Evolutionary conservation across 2,329 filamentous ascomycete genomes (phyloP).

Genomic region (Epicoccum sorghinum): DNA sequence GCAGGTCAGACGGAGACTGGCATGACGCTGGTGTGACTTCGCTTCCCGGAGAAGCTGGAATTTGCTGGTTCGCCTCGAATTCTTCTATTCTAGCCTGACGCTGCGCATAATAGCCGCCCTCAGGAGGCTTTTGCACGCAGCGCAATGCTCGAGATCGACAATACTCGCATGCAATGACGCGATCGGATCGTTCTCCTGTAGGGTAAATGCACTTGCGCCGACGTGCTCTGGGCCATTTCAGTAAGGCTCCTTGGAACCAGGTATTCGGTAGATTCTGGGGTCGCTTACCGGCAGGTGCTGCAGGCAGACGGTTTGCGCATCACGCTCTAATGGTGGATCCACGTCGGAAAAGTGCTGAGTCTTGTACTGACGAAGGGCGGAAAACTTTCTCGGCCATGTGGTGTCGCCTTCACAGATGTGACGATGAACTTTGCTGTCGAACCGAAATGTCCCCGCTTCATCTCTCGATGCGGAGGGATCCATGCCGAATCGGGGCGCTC

Average conservation of each 20-base stretch:
- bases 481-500: conserved; percentile 3
- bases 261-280: conserved; percentile 1
- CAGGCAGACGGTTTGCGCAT: conserved; percentile 36
- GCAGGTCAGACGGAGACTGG: conserved; percentile 16
- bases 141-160: conserved; percentile 26
- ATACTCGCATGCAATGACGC: conserved; percentile 25
- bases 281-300: conserved; percentile 29
- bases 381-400: conserved; percentile 22
- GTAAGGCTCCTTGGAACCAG: conserved; percentile 1
- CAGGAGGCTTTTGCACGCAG: conserved; percentile 30
- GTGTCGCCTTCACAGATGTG: conserved; percentile 6
- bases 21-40: conserved; percentile 8
- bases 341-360: conserved; percentile 16
- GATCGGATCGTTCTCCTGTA: conserved; percentile 14
- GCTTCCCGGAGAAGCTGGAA: not conserved
- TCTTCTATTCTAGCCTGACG: conserved; percentile 26
- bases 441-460: conserved; percentile 10
- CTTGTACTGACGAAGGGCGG: conserved; percentile 20
- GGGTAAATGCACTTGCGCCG: conserved; percentile 33
- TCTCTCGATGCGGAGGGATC: conserved; percentile 1
- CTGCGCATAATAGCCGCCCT: conserved; percentile 33
- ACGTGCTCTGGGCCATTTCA: conserved; percentile 25
- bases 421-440: conserved; percentile 11
- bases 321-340: conserved; percentile 6
- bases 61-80: conserved; percentile 11